Evolutionary conservation across 352 stramenopile genomes (phyloP).

Genomic region (Phytophthora uliginosa): DNA sequence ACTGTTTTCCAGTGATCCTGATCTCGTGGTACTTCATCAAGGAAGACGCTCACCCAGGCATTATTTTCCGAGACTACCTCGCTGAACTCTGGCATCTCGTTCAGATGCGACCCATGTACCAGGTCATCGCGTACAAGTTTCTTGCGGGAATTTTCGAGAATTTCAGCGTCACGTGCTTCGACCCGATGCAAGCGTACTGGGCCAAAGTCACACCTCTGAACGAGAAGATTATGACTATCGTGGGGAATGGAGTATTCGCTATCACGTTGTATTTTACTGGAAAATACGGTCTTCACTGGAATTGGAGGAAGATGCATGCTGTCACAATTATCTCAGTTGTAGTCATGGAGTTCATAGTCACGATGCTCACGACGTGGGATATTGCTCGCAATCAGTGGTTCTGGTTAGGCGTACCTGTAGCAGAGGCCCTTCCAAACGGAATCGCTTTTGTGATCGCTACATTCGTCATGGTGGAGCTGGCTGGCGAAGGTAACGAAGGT

Average conservation of each 20-base stretch:
- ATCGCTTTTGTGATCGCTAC: slow-evolving; percentile 55
- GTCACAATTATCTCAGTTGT: slow-evolving; percentile 39
- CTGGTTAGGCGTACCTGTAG: slow-evolving; percentile 47
- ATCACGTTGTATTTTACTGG: slow-evolving; percentile 39
- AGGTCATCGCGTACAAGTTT: slow-evolving; percentile 57
- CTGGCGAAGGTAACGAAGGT: slow-evolving; percentile 53
- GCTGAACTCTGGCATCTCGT: slow-evolving; percentile 47
- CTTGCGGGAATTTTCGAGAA: slow-evolving; percentile 47
- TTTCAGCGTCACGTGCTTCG: slow-evolving; percentile 40
- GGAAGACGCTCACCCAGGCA: slow-evolving; percentile 45
- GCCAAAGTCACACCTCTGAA: slow-evolving; percentile 44
- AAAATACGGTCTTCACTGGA: slow-evolving; percentile 50
- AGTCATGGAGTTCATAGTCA: slow-evolving; percentile 37
- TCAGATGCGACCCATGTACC: slow-evolving; percentile 51
- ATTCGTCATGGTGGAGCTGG: slow-evolving; percentile 58
- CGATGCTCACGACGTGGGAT: slow-evolving; percentile 47
- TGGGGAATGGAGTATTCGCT: slow-evolving; percentile 43
- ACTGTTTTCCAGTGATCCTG: slow-evolving; percentile 49
- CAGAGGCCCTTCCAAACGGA: slow-evolving; percentile 41
- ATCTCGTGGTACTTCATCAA: slow-evolving; percentile 60
- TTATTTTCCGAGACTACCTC: slow-evolving; percentile 50
- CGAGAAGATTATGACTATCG: slow-evolving; percentile 41
- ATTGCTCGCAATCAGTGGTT: slow-evolving; percentile 61
- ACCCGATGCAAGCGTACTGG: slow-evolving; percentile 46
- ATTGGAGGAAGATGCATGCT: slow-evolving; percentile 49